phyloP scores from a whole-genome alignment of 2,329 filamentous ascomycete genomes.

The Ceratocystis huliohia region DNA sequence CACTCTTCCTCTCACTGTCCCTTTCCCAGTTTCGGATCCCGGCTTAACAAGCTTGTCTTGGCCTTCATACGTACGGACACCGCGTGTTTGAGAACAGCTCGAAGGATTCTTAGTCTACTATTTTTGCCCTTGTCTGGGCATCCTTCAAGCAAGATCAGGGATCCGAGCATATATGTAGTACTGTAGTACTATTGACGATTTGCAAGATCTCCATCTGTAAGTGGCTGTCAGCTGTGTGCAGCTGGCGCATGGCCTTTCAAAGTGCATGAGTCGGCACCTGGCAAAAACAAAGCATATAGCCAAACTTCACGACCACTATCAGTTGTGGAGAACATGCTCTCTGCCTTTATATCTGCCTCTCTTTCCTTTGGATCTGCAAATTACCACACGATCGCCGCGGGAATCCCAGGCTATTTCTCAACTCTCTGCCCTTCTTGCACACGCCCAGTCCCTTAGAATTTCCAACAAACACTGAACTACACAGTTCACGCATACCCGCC shows the following conservation, averaged over 20 bases:
- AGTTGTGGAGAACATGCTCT: neutral
- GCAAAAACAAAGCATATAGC: too few relatives aligned
- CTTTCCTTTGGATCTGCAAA: neutral
- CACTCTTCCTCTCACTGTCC: neutral
- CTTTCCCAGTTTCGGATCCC: neutral
- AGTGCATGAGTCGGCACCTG: too few relatives aligned
- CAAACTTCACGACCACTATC: neutral
- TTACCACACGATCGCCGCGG: neutral
- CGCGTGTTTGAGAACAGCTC: constrained; percentile 3
- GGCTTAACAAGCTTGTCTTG: neutral
- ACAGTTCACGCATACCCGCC: neutral
- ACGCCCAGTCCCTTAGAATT: neutral
- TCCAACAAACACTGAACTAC: neutral
- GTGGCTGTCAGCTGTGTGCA: neutral
- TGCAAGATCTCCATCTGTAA: neutral
- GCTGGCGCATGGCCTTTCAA: neutral
- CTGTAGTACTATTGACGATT: too few relatives aligned
- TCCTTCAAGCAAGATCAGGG: neutral
- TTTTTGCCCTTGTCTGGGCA: constrained; percentile 1
- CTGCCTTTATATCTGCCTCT: neutral
- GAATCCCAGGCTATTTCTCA: neutral
- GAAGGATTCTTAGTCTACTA: constrained; percentile 1
- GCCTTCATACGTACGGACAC: neutral
- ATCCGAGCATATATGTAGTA: too few relatives aligned
- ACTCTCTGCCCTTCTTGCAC: neutral